phyloP scores from a whole-genome alignment of 208 protist genomes.

The Acanthamoeba polyphaga region DNA sequence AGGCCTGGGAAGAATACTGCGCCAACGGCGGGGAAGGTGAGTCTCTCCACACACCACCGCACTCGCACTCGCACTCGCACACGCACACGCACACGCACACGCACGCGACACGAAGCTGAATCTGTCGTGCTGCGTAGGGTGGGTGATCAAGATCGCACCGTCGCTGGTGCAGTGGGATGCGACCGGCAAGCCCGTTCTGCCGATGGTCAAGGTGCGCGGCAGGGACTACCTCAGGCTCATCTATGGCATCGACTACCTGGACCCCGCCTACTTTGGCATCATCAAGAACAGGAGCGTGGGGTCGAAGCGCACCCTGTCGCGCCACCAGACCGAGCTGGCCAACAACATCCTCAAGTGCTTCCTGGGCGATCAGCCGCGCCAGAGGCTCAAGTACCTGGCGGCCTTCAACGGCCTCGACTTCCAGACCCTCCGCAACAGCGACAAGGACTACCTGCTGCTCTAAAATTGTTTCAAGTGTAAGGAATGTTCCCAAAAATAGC shows the following conservation, averaged over 20 bases:
- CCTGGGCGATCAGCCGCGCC: neutral
- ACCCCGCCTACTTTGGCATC: neutral
- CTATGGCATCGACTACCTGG: constrained; percentile 53
- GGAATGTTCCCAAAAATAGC: too few relatives aligned
- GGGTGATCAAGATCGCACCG: constrained; percentile 36
- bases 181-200: neutral
- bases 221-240: constrained; percentile 52
- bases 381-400: constrained; percentile 42
- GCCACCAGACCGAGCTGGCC: constrained; percentile 8
- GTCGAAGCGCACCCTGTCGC: constrained; percentile 26
- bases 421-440: constrained; percentile 31
- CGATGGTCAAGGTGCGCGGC: constrained; percentile 54
- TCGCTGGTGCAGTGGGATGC: constrained; percentile 16
- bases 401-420: constrained; percentile 53
- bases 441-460: constrained; percentile 47
- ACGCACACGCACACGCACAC: too few relatives aligned
- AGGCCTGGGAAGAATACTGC: constrained; percentile 25
- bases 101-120: too few relatives aligned
- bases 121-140: neutral
- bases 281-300: constrained; percentile 54
- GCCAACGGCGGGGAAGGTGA: neutral
- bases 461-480: neutral
- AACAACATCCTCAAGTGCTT: constrained; percentile 49
- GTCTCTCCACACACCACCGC: too few relatives aligned
- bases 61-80: neutral